Base-by-base conservation (phyloP, 2,329 filamentous ascomycete species). In the Lanzia echinophila region DNA sequence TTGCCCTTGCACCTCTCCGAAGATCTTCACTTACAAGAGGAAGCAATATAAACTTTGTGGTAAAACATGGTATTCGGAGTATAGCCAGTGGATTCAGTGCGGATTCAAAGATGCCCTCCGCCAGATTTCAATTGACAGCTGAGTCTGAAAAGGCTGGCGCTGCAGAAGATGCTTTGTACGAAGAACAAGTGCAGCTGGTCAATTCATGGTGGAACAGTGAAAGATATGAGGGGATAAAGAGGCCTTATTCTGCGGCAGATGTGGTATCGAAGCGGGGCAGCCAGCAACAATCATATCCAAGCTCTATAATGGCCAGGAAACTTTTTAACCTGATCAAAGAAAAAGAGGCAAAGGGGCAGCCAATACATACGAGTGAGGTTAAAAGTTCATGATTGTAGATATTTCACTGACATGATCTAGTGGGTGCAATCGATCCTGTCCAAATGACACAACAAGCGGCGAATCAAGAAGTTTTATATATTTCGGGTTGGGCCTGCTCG, bases 391-490 rank as follows among this genome's bases (percentile, higher is more conserved):
- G 2, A 11, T 19, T 38, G 12, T n/a, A 33, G 19, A 38, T 51
- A 19, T 15, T 24, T 17, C 15, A 31, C 61, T 63, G 36, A 62
- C 59, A 53, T 6, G 6, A 50, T 54, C 31, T 58, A 92, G 88
- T 99, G 87, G 94, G 94, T 63, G 94, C 91, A 56, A 95, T 99
- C 72, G 94, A 99, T 68, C 94, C 94, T n/a, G 84, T 97, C 11
- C 94, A 99, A 74, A 97, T 99, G 94, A 96, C 94, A 47, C 94
- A 99, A 71, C 94, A 97, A 75, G 94, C 94, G 15, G 82, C 88
- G 6, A 88, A 97, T 73, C 94, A 97, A 69, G 92, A 99, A 70
- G 88, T 96, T 17, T 79, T 99, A 44, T 99, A 99, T 72, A 79
- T 99, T 59, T 96, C 91, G 0, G 94, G 94, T 58, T 99, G 94